Evolutionary conservation across 768 basidiomycete species (phyloP), one percentile per base, ranked within the genome.

Genomic region (Boletus sp.): DNA sequence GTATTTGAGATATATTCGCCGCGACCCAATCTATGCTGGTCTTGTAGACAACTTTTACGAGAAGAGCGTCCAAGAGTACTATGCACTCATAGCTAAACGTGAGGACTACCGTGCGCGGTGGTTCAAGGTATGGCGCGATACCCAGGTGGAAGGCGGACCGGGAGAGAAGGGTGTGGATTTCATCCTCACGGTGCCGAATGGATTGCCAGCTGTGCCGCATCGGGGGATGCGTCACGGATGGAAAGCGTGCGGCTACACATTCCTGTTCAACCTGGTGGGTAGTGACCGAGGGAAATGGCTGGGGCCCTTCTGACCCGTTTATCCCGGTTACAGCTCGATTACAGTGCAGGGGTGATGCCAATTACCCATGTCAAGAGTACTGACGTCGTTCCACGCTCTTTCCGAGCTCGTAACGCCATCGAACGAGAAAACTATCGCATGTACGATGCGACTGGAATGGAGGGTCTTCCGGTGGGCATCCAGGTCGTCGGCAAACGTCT

Each of bases 181-280:
- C 65, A 71, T 86, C 21, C 67, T 85, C 50, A 85, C 79, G 2
- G 84, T 83, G 7, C 83, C 82, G 13, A 79, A 82, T 59, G 75
- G 83, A n/a, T 70, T 82, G 40, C 83, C 86, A 2, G 86, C 85
- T 0, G 69, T 84, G 21, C 76, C 79, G 41, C 76, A 83, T 48
- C 75, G 77, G 2, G 76, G 76, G 4, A 79, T 77, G 60, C 77
- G 78, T 55, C 77, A 79, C n/a, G 78, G 79, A 15, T 73, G 83
- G 61, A 77, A 80, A 69, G 81, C 82, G 41, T 81, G 81, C 8
- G 80, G 79, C 7, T 87, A 85, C 63, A 83, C 85, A 0, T 81
- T 83, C 61, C 61, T 89, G 32, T 90, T 85, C 71, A 89, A 84
- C 55, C 58, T 88, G 62, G 86, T 85, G 42, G 50, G 79, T 44